Base-by-base conservation (phyloP, 164 flowering plant species). In the Akebia trifoliata region DNA sequence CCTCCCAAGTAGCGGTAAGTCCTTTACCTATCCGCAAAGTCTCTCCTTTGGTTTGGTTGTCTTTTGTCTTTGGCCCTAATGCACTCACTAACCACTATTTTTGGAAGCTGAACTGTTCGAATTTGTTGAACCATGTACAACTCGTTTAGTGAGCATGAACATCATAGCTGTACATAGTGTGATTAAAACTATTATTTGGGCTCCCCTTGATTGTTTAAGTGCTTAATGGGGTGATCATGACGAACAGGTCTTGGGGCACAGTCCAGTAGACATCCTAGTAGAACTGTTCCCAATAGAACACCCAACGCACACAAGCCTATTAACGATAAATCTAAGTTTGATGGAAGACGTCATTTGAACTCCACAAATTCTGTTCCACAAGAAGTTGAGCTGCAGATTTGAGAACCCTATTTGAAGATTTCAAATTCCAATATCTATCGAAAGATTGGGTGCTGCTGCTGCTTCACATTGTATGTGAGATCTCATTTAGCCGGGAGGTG, bases 1-100 rank as follows among this genome's bases (percentile, higher is more conserved):
- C 62, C 70, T 94, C 50, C 91, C 97, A 25, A 74, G 66, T 59
- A 74, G 40, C 47, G 85, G 97, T 93, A 39, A 68, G 83, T 60
- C 49, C 18, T 66, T 54, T 51, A 37, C 44, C 56, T 37, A 50
- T 50, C 40, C 21, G 48, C 37, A 36, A 43, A 34, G 52, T 67
- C 20, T 50, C 46, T 31, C 35, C 1, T 12, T 30, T 29, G 37
- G n/a, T 2, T 24, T 38, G 38, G 6, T 17, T 31, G 11, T 30
- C 5, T 12, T 45, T 8, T 14, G 7, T n/a, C 35, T 9, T 22
- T 20, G 10, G 7, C 18, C 31, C 47, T 58, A 20, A 17, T 24
- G 52, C 30, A 40, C 29, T 1, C 15, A 60, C 38, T 9, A 42
- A 31, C 57, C 14, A 36, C 15, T 25, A 18, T 2, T 54, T 18